phyloP scores from a whole-genome alignment of 2,329 filamentous ascomycete genomes.

The Colletotrichum liriopes region DNA sequence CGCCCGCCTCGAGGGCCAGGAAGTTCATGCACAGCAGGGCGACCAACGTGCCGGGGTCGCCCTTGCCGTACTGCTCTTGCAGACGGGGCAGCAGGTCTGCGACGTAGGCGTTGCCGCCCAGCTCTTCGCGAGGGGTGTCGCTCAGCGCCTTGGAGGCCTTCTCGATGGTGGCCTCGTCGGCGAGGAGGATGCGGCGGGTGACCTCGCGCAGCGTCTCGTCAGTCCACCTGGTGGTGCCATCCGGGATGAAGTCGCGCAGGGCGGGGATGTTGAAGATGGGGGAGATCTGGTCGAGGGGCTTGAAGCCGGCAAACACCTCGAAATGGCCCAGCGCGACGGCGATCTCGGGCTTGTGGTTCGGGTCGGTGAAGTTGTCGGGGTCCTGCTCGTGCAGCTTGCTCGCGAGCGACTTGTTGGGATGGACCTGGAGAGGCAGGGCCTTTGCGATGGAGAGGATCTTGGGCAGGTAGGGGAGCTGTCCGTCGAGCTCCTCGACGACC shows the following conservation, averaged over 20 bases:
- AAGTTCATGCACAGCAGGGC: conserved; percentile 84
- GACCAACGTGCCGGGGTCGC: conserved; percentile 78
- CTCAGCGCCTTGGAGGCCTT: conserved; percentile 68
- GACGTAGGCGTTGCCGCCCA: conserved; percentile 71
- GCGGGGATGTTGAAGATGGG: conserved; percentile 70
- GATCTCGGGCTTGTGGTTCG: conserved; percentile 87
- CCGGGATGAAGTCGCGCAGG: conserved; percentile 68
- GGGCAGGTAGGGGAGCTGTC: conserved; percentile 79
- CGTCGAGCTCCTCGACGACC: conserved; percentile 72
- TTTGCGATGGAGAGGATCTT: conserved; percentile 82
- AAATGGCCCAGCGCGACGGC: conserved; percentile 80
- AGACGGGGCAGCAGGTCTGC: conserved; percentile 76
- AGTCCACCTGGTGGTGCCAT: conserved; percentile 62
- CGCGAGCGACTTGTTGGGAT: conserved; percentile 79
- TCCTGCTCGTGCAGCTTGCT: conserved; percentile 74
- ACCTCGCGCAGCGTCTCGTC: conserved; percentile 72
- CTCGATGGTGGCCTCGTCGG: conserved; percentile 67
- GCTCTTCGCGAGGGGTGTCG: conserved; percentile 61
- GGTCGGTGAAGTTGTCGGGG: conserved; percentile 77
- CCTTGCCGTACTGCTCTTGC: conserved; percentile 73
- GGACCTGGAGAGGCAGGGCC: conserved; percentile 81
- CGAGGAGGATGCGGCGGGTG: conserved; percentile 68
- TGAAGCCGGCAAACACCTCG: conserved; percentile 84
- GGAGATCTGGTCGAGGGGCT: conserved; percentile 73
- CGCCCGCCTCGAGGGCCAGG: conserved; percentile 74